Evolutionary conservation across 805 yeast genomes (phyloP).

Genomic region (Candida krabiensis): DNA sequence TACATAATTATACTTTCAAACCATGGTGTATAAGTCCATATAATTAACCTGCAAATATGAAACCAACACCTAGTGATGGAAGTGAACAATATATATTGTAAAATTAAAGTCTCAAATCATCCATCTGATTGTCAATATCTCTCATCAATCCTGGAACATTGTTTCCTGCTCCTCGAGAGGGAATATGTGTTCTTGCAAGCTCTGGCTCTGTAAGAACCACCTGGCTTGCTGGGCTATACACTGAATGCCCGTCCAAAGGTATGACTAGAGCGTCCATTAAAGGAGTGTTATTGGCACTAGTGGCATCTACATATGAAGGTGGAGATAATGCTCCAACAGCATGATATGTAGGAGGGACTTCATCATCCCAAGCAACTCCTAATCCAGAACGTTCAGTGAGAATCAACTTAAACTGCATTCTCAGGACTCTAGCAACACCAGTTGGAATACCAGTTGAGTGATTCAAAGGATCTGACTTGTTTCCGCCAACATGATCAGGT

Average conservation of each 20-base stretch:
- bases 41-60: too few relatives aligned
- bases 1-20: too few relatives aligned
- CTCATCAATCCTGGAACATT: background rate
- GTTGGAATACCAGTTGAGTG: conserved; percentile 70
- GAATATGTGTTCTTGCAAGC: conserved; percentile 9
- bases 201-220: conserved; percentile 17
- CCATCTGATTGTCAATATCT: conserved; percentile 1
- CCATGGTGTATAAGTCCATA: too few relatives aligned
- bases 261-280: conserved; percentile 21
- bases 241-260: conserved; percentile 17
- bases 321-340: conserved; percentile 84
- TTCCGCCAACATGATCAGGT: conserved; percentile 30
- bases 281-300: conserved; percentile 18
- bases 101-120: conserved; percentile 1
- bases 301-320: conserved; percentile 63
- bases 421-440: conserved; percentile 89
- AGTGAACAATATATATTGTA: too few relatives aligned
- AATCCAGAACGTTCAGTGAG: conserved; percentile 90
- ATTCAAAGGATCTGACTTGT: conserved; percentile 27
- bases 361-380: conserved; percentile 98
- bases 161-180: conserved; percentile 1
- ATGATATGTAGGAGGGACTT: conserved; percentile 95
- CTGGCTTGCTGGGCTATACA: conserved; percentile 7
- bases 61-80: too few relatives aligned
- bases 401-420: conserved; percentile 89